phyloP scores from a whole-genome alignment of 768 basidiomycete species.

The Lactarius deliciosus region DNA sequence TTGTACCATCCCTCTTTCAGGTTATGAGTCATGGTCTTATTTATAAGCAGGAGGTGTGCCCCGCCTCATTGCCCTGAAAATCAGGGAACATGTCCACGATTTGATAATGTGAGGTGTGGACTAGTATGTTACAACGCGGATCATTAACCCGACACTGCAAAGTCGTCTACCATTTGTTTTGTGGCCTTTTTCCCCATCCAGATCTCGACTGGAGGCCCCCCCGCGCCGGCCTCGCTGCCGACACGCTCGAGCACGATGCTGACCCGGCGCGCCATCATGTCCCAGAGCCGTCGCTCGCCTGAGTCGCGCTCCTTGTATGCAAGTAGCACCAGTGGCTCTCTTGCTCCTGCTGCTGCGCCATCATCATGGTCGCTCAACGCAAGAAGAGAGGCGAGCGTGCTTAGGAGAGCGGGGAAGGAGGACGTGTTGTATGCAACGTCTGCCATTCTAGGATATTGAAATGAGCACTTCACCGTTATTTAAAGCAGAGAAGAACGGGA shows the following conservation, averaged over 20 bases:
- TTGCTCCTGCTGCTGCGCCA: not conserved
- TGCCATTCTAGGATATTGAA: conserved; percentile 51
- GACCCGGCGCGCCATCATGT: conserved; percentile 45
- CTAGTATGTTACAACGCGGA: too few species aligned
- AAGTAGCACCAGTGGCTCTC: conserved; percentile 54
- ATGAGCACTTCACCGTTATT: not conserved
- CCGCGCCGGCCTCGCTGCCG: conserved; percentile 55
- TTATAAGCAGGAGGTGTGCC: too few species aligned
- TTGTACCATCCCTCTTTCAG: too few species aligned
- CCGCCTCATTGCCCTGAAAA: too few species aligned
- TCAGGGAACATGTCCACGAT: too few species aligned
- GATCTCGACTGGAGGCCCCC: conserved; percentile 65
- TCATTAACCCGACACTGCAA: not conserved
- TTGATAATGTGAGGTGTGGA: too few species aligned
- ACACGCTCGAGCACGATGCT: conserved; percentile 59
- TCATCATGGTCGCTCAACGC: conserved; percentile 23
- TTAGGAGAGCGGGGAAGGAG: conserved; percentile 74
- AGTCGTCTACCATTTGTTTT: not conserved
- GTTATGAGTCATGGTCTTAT: too few species aligned
- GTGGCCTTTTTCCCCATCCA: conserved; percentile 52
- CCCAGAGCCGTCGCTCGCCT: conserved; percentile 76
- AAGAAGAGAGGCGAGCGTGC: conserved; percentile 59
- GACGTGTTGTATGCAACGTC: conserved; percentile 91
- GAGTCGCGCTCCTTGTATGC: conserved; percentile 87
- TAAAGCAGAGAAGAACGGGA: not conserved